phyloP scores from a whole-genome alignment of 768 basidiomycete species.

The Fomitopsis serialis region DNA sequence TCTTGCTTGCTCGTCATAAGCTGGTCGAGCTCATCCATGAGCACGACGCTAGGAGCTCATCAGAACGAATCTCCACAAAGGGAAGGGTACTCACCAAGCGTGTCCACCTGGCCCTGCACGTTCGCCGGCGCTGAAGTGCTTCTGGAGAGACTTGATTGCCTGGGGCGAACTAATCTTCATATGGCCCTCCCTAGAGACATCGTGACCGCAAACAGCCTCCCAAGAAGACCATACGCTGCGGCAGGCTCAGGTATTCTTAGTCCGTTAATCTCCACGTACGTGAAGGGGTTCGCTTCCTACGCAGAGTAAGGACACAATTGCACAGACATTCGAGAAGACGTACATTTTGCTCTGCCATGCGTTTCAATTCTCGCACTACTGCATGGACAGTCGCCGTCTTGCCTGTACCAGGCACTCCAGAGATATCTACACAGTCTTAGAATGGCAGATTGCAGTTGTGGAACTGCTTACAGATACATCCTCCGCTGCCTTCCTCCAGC shows the following conservation, averaged over 20 bases:
- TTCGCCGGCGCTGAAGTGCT: conserved; percentile 66
- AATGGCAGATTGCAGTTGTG: neutral
- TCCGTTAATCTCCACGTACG: conserved; percentile 97
- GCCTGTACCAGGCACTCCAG: conserved; percentile 97
- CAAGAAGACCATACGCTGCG: conserved; percentile 92
- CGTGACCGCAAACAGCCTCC: conserved; percentile 86
- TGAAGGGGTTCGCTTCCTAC: conserved; percentile 91
- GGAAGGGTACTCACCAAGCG: conserved; percentile 59
- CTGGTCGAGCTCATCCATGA: conserved; percentile 99
- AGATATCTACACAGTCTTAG: conserved; percentile 62
- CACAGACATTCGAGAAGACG: conserved; percentile 17
- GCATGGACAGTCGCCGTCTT: conserved; percentile 98
- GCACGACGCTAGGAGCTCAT: conserved; percentile 63
- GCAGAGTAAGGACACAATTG: neutral
- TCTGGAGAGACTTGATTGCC: conserved; percentile 71
- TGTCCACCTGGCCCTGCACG: conserved; percentile 73
- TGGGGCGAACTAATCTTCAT: conserved; percentile 72
- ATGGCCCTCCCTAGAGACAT: conserved; percentile 55
- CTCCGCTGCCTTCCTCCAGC: conserved; percentile 85
- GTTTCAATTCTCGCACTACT: conserved; percentile 82
- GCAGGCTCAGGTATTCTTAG: conserved; percentile 88
- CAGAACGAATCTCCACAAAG: neutral
- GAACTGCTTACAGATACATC: conserved; percentile 77
- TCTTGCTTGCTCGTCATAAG: conserved; percentile 95
- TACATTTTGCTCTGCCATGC: conserved; percentile 80